These are phyloP conservation scores for Coemansia sp. DNA, from an alignment of 192 early-diverging fungal genomes.

Conservation along the genomic window DNA sequence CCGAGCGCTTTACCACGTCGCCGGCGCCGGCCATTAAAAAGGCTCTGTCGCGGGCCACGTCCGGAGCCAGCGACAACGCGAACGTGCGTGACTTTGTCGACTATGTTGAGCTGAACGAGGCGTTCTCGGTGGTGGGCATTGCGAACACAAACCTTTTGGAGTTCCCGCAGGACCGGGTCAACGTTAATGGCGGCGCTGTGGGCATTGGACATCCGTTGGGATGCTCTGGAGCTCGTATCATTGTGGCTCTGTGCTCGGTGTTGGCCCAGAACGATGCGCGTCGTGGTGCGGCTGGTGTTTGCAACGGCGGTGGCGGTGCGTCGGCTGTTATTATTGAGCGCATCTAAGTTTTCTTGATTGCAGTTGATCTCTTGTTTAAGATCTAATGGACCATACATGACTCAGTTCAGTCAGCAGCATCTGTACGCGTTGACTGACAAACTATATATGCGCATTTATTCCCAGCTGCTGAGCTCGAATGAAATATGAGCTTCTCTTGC, in stretches of 20 bases:
- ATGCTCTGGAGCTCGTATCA: conserved; percentile 87
- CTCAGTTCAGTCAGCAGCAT: too few species aligned
- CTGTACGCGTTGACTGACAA: too few species aligned
- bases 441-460: too few species aligned
- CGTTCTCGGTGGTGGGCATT: conserved; percentile 78
- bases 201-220: conserved; percentile 98
- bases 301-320: conserved; percentile 96
- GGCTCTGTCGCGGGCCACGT: conserved; percentile 64
- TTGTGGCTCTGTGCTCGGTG: conserved; percentile 76
- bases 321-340: conserved; percentile 78
- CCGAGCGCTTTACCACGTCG: conserved; percentile 72
- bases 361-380: too few species aligned
- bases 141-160: conserved; percentile 83
- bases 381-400: too few species aligned
- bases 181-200: conserved; percentile 94
- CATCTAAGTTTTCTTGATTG: conserved; percentile 19
- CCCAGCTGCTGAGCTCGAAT: too few species aligned
- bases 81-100: conserved; percentile 64
- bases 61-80: conserved; percentile 36
- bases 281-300: conserved; percentile 89
- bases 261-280: conserved; percentile 72
- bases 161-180: conserved; percentile 75
- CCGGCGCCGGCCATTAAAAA: conserved; percentile 77
- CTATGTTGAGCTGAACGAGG: conserved; percentile 82
- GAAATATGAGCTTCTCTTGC: too few species aligned